A percentile compares a stretch with the other conserved stretches of the same genome.
These are phyloP conservation scores for Halteria grandinella DNA, from an alignment of 73 alveolate genomes.

Conservation along the genomic window DNA sequence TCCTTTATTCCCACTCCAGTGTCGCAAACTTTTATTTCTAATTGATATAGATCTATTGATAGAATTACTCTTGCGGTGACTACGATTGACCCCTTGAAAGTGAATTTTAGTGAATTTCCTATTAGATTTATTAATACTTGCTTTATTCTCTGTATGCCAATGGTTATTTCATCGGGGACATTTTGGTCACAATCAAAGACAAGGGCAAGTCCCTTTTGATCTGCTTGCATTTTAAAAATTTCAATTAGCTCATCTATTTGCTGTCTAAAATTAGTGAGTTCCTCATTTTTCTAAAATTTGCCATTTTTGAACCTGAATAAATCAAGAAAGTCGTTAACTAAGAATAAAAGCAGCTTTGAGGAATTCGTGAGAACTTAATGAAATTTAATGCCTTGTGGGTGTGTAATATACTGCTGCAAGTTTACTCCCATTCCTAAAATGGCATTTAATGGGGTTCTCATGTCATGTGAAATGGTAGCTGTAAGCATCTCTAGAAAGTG, in stretches of 20 bases:
- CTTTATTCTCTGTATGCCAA: background rate
- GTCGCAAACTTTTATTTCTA: too few relatives aligned
- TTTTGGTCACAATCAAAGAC: background rate
- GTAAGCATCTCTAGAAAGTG: slow-evolving; percentile 7
- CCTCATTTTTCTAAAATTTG: background rate
- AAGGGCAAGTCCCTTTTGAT: background rate
- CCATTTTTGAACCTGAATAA: slow-evolving; percentile 5
- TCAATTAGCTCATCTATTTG: background rate
- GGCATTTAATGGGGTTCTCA: slow-evolving; percentile 11
- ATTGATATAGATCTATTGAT: too few relatives aligned
- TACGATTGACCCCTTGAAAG: slow-evolving; percentile 15
- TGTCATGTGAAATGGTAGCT: slow-evolving; percentile 22
- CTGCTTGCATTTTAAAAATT: slow-evolving; percentile 5
- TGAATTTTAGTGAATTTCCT: slow-evolving; percentile 22
- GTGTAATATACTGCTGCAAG: background rate
- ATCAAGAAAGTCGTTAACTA: slow-evolving; percentile 12
- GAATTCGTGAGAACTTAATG: background rate
- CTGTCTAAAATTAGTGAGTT: background rate
- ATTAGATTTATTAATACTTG: slow-evolving; percentile 18
- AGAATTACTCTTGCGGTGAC: background rate
- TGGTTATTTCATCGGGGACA: background rate
- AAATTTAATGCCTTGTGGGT: background rate
- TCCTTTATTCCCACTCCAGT: too few relatives aligned
- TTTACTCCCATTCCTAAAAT: background rate
- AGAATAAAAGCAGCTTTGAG: background rate